Base-by-base conservation (phyloP, 805 yeast species). In the Isabelozyma rhagii region DNA sequence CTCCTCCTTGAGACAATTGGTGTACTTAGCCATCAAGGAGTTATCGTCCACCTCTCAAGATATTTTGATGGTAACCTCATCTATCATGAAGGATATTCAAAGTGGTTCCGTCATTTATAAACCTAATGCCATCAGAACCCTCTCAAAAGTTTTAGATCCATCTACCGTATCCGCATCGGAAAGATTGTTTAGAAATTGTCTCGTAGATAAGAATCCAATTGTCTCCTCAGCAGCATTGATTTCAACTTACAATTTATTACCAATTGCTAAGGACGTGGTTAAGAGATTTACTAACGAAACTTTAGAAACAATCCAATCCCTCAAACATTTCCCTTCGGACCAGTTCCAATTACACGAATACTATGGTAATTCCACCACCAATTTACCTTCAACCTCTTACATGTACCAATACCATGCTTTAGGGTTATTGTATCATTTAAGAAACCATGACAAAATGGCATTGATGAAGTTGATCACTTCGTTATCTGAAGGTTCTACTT, bases 41-140 rank as follows among this genome's bases (percentile, higher is more conserved):
- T 80, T 94, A 54, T 82, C 93, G 45, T 71, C 85, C 15, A 81
- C 87, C 54, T 89, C 97, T 17, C 89, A 89, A 58, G 97, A 94
- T 69, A 90, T 91, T 50, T 80, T 94, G 68, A 94, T 94, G 98
- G 97, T 93, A 27, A 94, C 99, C 27, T 89, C 97, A 2, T 91
- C 97, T 27, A 92, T 94, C 64, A 94, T 94, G 97, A 92, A 92
- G 72, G 99, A 94, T 72, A 89, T 94, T 48, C 97, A 96, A 72
- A 85, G 84, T 56, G 93, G 93, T 50, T 96, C 89, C 51, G 75
- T 82, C 55, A 75, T 90, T 53, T 91, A 87, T 71, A 90, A 91
- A 64, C 97, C 99, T 49, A 87, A 94, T 65, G 98, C 99, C 21
- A 87, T 94, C 55, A 84, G 99, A 68, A 87, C 98, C 0, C 79